Evolutionary conservation across 2,329 filamentous ascomycete species (phyloP), one percentile per base, ranked within the genome.

Genomic region (Exophiala bonariae): DNA sequence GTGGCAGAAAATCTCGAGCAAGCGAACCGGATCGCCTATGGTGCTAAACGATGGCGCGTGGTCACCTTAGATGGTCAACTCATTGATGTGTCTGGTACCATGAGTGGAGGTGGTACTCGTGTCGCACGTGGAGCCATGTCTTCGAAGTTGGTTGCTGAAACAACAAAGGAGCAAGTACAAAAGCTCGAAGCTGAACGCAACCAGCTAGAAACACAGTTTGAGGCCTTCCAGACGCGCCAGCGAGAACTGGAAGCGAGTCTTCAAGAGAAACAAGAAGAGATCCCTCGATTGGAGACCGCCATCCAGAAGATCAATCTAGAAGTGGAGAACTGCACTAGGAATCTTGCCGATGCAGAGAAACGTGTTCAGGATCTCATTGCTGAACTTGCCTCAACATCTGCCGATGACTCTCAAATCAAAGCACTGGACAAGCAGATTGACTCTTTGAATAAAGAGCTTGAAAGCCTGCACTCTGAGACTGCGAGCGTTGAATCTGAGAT

Each of bases 41-140:
- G 93, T 33, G 88, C 88, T 36, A 88, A 84, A 73, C 78, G 93
- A 66, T 99, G 93, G 93, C 85, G 93, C 56, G 93, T 99, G 3
- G 93, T 99, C 32, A 99, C 93, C 0, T 80, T 99, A 2, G 89
- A 91, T 51, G 93, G 93, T 39, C 91, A 96, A 67, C 79, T 99
- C 42, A 97, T 99, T 58, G 93, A 99, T 72, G 95, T 95, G 66
- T 96, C 92, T 1, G 93, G 93, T 76, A 97, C 93, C 28, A 97
- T 99, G 93, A 96, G 89, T 49, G 93, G 93, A 75, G 93, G 93
- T 76, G 93, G 93, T 47, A 92, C 82, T 36, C 87, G 88, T 13
- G 88, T 93, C 47, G 91, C 92, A 60, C 89, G 85, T 63, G 95
- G 95, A 1, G 83, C 90, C 47, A 99, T 99, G 95, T 97, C 92